These are phyloP conservation scores for Bonia amplexicaulis DNA, from an alignment of 176 grass and related monocot genomes.

Conservation along the genomic window DNA sequence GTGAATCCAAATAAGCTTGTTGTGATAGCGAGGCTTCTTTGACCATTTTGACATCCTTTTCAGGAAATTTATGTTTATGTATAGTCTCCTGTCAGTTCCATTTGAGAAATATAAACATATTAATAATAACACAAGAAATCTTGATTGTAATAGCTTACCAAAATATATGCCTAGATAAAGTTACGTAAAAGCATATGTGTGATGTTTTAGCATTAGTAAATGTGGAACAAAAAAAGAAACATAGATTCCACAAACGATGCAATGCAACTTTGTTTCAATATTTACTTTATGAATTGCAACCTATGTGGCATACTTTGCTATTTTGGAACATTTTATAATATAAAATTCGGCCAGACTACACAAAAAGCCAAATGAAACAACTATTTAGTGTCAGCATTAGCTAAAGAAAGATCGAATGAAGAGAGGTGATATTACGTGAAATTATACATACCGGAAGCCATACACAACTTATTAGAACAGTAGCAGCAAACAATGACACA, in stretches of 20 bases:
- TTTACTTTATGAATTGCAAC: neutral
- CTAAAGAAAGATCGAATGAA: neutral
- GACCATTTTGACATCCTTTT: constrained; percentile 7
- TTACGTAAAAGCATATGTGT: neutral
- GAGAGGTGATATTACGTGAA: neutral
- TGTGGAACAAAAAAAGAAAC: neutral
- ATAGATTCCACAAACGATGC: neutral
- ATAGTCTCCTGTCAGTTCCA: constrained; percentile 55
- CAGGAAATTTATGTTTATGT: constrained; percentile 53
- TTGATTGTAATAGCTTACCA: neutral
- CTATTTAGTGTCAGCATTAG: neutral
- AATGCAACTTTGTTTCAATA: neutral
- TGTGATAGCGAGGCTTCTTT: constrained; percentile 27
- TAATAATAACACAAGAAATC: neutral
- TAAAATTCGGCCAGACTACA: neutral
- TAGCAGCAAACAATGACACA: constrained; percentile 48
- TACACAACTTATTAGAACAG: constrained; percentile 56
- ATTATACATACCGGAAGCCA: constrained; percentile 73
- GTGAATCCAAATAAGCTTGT: neutral
- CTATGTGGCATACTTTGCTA: neutral
- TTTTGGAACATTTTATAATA: neutral
- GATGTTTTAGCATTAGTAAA: neutral
- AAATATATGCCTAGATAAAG: neutral
- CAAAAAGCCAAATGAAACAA: too few relatives aligned
- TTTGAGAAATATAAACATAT: neutral